Evolutionary conservation across 495 filamentous ascomycete genomes (phyloP).

Genomic region (Neurospora sp.): DNA sequence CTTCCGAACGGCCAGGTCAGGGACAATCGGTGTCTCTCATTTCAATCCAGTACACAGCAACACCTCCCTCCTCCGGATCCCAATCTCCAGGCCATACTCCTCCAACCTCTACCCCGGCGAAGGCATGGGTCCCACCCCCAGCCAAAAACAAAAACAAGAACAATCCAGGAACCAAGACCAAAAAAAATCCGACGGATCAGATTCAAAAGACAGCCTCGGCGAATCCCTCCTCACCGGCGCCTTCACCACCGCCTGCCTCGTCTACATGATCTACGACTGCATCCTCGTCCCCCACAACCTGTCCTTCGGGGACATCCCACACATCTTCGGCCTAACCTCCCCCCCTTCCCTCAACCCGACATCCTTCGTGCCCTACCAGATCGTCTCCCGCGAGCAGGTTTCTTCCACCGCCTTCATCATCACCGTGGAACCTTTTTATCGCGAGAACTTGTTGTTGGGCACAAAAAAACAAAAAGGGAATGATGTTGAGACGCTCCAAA

Average conservation of each 20-base stretch:
- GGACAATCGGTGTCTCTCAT: background rate
- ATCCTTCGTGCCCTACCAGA: slow-evolving; percentile 52
- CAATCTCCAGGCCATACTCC: background rate
- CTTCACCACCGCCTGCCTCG: no score
- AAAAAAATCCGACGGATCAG: no score
- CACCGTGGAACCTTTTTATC: slow-evolving; percentile 42
- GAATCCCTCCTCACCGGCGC: no score
- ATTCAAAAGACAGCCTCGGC: no score
- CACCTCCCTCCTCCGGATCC: background rate
- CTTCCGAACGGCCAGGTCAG: background rate
- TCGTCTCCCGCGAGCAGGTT: slow-evolving; percentile 56
- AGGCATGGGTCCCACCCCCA: background rate
- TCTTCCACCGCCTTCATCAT: slow-evolving; percentile 48
- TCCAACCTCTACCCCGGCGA: background rate
- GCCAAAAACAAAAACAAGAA: background rate
- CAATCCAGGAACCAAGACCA: background rate
- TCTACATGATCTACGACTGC: no score
- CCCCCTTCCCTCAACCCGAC: slow-evolving; percentile 29
- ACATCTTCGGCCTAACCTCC: background rate
- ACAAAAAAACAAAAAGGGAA: no score
- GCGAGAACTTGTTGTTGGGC: no score
- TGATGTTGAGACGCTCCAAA: background rate
- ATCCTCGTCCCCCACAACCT: no score
- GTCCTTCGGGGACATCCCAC: no score
- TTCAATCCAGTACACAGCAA: background rate